phyloP scores from a whole-genome alignment of 805 yeast genomes.

The Suhomyces faveliae region DNA sequence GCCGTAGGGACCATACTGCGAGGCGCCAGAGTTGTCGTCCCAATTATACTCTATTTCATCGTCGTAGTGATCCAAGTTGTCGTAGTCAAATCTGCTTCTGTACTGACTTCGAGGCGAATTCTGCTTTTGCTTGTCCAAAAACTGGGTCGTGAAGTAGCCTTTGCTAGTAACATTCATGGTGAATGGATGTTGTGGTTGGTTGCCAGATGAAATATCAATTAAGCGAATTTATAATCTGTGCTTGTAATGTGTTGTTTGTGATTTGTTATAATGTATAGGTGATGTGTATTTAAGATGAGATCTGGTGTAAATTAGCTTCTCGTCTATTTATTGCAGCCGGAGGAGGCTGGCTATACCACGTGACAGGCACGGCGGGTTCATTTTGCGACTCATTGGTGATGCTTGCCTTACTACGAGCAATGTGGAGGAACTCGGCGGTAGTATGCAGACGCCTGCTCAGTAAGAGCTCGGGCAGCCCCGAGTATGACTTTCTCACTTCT shows the following conservation, averaged over 20 bases:
- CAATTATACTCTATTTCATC: neutral
- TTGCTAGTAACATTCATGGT: slow-evolving; percentile 40
- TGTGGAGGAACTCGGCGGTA: neutral
- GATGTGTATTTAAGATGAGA: neutral
- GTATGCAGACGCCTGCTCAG: neutral
- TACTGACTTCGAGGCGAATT: slow-evolving; percentile 7
- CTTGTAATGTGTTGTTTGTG: too few species aligned
- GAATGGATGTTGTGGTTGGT: too few species aligned
- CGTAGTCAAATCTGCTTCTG: neutral
- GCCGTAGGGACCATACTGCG: neutral
- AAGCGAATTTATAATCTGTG: too few species aligned
- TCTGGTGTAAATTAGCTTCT: neutral
- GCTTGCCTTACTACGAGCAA: too few species aligned
- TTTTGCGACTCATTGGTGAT: too few species aligned
- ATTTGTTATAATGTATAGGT: too few species aligned
- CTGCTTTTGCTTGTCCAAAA: slow-evolving; percentile 25
- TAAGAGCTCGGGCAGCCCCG: neutral
- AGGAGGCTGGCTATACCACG: neutral
- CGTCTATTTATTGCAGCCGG: neutral
- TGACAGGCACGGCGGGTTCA: too few species aligned
- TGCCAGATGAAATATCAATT: too few species aligned
- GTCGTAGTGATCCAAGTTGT: neutral
- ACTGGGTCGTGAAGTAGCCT: slow-evolving; percentile 40
- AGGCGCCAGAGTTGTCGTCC: neutral
- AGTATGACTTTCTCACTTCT: slow-evolving; percentile 31